Percentiles rank a stretch among this genome's conserved stretches.
Conservation (phyloP, 495 filamentous ascomycete species). For the Podospora pseudocomata region DNA sequence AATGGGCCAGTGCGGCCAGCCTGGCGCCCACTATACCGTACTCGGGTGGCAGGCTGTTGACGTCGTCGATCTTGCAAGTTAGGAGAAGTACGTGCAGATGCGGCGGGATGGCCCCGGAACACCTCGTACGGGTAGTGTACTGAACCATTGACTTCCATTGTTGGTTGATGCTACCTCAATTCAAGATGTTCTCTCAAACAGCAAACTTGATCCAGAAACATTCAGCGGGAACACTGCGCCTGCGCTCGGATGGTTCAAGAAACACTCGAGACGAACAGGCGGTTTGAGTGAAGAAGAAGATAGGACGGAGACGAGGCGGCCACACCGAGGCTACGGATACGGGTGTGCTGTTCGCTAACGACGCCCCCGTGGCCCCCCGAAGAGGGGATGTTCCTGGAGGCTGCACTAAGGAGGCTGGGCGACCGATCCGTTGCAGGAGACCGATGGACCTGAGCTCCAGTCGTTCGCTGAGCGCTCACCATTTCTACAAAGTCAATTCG, state of each 20-base stretch:
- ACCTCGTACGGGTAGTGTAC: no score
- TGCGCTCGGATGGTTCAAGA: conserved; percentile 2
- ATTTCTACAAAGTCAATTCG: neutral
- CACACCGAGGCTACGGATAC: neutral
- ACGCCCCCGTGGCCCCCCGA: no score
- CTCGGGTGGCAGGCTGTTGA: conserved; percentile 8
- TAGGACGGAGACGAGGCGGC: conserved; percentile 1
- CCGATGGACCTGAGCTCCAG: neutral
- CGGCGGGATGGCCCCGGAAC: no score
- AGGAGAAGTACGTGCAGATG: no score
- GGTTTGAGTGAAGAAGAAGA: conserved; percentile 4
- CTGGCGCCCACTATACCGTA: neutral
- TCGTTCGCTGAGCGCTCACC: neutral
- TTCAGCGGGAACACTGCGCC: neutral
- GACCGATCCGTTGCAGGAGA: conserved; percentile 12
- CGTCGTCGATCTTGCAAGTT: conserved; percentile 11
- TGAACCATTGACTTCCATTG: no score
- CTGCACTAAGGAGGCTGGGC: conserved; percentile 10
- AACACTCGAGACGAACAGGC: conserved; percentile 10
- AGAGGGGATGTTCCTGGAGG: neutral
- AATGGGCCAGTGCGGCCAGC: conserved; percentile 13
- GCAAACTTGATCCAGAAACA: neutral
- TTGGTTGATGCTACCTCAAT: no score
- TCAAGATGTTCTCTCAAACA: neutral
- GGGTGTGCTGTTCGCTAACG: neutral